These are phyloP conservation scores for Phialophora expanda DNA, from an alignment of 2,329 filamentous ascomycete species.

Conservation along the genomic window DNA sequence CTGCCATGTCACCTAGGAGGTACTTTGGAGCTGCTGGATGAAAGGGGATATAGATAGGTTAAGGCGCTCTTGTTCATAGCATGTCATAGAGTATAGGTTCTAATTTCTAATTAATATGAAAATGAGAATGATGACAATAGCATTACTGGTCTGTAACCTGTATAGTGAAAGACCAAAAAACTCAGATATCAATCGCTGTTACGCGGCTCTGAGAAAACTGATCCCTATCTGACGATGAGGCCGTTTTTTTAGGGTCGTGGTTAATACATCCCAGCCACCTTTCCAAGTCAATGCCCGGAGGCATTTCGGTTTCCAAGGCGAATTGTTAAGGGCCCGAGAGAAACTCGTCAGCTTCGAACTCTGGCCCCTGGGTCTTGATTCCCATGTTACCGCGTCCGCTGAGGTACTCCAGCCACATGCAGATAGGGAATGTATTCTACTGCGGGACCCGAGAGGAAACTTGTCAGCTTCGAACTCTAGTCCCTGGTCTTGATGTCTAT, in stretches of 20 bases:
- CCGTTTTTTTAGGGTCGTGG: not conserved
- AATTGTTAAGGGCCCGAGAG: not conserved
- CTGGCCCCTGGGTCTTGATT: not conserved
- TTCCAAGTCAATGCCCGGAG: not conserved
- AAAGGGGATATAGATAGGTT: no score
- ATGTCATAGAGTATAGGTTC: no score
- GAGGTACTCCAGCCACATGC: not conserved
- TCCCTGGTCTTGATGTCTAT: not conserved
- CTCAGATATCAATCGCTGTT: not conserved
- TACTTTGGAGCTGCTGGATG: no score
- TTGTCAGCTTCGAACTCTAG: conserved; percentile 10
- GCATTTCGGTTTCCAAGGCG: not conserved
- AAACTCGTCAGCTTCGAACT: conserved; percentile 13
- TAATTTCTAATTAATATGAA: no score
- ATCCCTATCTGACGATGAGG: conserved; percentile 3
- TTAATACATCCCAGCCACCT: no score
- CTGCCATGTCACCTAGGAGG: no score
- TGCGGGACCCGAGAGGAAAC: not conserved
- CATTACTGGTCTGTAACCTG: no score
- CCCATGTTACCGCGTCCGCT: not conserved
- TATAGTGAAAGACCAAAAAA: conserved; percentile 5
- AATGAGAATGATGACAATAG: no score
- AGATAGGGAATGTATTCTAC: not conserved
- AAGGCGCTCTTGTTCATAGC: no score
- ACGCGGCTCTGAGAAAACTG: not conserved